These are phyloP conservation scores for Taphrina confusa DNA, from an alignment of 1,139 yeast genomes.

Conservation along the genomic window DNA sequence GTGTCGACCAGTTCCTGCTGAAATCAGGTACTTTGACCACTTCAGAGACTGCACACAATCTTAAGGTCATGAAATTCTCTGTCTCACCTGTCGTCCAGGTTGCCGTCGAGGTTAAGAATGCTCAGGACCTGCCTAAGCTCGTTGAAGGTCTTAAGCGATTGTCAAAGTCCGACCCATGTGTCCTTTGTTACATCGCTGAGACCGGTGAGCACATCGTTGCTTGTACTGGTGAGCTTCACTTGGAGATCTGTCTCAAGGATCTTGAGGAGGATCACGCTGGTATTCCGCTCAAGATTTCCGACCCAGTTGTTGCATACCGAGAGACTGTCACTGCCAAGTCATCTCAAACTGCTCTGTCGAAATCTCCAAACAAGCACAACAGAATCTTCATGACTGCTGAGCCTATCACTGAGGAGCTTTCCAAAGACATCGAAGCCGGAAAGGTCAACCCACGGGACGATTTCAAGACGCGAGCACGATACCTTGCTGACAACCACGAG, in stretches of 20 bases:
- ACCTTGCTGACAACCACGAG: slow-evolving; percentile 97
- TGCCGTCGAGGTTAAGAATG: slow-evolving; percentile 99
- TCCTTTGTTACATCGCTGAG: slow-evolving; percentile 78
- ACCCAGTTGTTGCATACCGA: slow-evolving; percentile 98
- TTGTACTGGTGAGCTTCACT: slow-evolving; percentile 99
- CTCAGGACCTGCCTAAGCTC: slow-evolving; percentile 98
- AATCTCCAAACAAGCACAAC: slow-evolving; percentile 99
- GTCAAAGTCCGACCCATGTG: slow-evolving; percentile 99
- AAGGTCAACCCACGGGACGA: slow-evolving; percentile 93
- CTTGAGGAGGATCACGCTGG: slow-evolving; percentile 99
- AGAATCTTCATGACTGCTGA: slow-evolving; percentile 97
- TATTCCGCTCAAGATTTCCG: slow-evolving; percentile 95
- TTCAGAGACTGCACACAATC: slow-evolving; percentile 94
- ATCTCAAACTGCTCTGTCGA: slow-evolving; percentile 92
- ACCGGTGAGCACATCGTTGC: slow-evolving; percentile 99
- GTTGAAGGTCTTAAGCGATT: slow-evolving; percentile 99
- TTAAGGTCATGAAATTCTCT: slow-evolving; percentile 99
- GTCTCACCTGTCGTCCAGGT: slow-evolving; percentile 99
- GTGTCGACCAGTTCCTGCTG: slow-evolving; percentile 99
- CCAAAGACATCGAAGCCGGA: slow-evolving; percentile 91
- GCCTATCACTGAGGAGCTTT: slow-evolving; percentile 91
- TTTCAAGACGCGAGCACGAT: slow-evolving; percentile 98
- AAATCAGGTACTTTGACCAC: slow-evolving; percentile 99
- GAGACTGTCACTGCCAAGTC: slow-evolving; percentile 96
- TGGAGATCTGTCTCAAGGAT: slow-evolving; percentile 95